Percentiles rank a stretch among this genome's conserved stretches.
Conservation (phyloP, 768 basidiomycete species). For the Psilocybe cyanescens region DNA sequence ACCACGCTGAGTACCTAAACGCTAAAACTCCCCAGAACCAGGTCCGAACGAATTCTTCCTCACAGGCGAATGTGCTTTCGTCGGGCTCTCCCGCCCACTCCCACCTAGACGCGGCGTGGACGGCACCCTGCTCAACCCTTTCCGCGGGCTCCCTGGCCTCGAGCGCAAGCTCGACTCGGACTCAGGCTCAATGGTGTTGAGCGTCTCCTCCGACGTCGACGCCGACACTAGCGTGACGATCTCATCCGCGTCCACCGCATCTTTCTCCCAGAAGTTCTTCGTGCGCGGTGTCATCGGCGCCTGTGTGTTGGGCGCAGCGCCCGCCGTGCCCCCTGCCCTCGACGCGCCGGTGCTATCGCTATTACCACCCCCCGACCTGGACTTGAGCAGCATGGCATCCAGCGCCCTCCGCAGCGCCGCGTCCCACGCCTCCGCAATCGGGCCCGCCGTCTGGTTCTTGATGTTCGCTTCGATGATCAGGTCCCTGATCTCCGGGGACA, state of each 20-base stretch:
- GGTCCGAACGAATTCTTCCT: conserved; percentile 11
- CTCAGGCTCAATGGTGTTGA: neutral
- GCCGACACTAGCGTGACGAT: conserved; percentile 14
- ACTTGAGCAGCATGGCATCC: neutral
- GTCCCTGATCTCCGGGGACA: conserved; percentile 64
- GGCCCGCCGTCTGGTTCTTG: conserved; percentile 57
- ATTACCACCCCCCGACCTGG: too few species aligned
- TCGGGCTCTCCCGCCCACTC: conserved; percentile 11
- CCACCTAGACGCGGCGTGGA: conserved; percentile 14
- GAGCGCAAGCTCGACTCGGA: neutral
- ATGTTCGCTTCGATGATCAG: conserved; percentile 68
- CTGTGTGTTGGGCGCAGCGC: too few species aligned
- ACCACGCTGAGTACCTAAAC: neutral
- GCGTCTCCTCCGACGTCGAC: neutral
- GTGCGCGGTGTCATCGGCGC: conserved; percentile 12
- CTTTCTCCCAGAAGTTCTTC: conserved; percentile 28
- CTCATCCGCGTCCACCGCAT: conserved; percentile 15
- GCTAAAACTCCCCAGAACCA: conserved; percentile 12
- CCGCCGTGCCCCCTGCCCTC: too few species aligned
- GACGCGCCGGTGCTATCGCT: too few species aligned
- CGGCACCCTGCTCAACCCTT: conserved; percentile 9
- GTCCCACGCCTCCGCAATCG: conserved; percentile 60
- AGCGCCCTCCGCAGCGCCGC: conserved; percentile 34
- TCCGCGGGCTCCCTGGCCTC: conserved; percentile 6
- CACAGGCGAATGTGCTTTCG: conserved; percentile 18